Evolutionary conservation across 345 rosid species (phyloP).

Genomic region (Camelina hispida): DNA sequence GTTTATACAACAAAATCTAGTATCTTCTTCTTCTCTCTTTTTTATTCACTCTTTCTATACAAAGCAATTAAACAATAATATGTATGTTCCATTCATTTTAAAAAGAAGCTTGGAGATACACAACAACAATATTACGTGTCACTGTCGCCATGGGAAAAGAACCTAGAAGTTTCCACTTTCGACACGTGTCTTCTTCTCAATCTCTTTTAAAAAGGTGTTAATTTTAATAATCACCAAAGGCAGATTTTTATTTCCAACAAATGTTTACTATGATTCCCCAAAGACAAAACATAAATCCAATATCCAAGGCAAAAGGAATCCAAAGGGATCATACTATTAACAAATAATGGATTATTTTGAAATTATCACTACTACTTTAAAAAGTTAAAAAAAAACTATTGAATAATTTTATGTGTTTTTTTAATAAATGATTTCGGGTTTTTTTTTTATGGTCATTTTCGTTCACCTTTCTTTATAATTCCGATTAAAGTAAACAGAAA

Average conservation of each 20-base stretch:
- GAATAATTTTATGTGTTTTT: neutral
- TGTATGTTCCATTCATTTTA: neutral
- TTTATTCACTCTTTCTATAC: neutral
- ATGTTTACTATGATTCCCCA: neutral
- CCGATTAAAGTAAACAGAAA: neutral
- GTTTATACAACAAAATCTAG: neutral
- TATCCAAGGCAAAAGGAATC: neutral
- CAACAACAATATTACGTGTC: neutral
- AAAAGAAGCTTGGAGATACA: neutral
- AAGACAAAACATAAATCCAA: neutral
- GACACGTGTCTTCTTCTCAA: conserved; percentile 1
- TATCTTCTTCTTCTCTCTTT: neutral
- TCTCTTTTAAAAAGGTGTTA: neutral
- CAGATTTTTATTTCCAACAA: neutral
- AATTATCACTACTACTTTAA: too few species aligned
- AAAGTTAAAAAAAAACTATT: too few species aligned
- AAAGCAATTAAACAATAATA: neutral
- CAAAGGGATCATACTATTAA: neutral
- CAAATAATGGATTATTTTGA: too few species aligned
- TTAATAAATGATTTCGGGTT: neutral
- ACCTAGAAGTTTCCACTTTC: neutral
- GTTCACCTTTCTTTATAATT: neutral
- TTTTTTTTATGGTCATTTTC: neutral
- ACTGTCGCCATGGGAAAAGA: neutral
- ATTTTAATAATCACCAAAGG: neutral